Percentiles rank a stretch among this genome's conserved stretches.
These are phyloP conservation scores for Cucumis melo DNA, from an alignment of 306 rosid genomes.

Conservation along the genomic window DNA sequence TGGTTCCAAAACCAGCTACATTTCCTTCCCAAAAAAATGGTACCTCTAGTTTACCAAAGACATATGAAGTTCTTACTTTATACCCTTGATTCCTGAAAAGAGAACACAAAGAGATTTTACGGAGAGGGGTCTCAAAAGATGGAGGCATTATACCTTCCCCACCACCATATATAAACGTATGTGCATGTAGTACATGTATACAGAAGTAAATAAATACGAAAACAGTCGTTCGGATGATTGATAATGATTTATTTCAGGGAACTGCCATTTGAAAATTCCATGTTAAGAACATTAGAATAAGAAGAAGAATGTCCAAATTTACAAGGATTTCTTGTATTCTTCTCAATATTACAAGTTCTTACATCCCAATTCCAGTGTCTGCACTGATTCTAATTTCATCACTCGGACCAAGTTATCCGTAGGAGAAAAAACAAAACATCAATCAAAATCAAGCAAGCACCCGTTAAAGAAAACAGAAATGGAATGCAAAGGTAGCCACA, in stretches of 20 bases:
- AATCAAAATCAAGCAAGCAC: too few species aligned
- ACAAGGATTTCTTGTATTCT: not conserved
- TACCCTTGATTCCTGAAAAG: slow-evolving; percentile 33
- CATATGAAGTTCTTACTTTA: slow-evolving; percentile 20
- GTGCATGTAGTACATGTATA: not conserved
- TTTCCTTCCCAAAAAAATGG: slow-evolving; percentile 15
- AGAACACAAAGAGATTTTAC: not conserved
- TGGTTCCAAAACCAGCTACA: slow-evolving; percentile 12
- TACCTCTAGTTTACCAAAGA: slow-evolving; percentile 24
- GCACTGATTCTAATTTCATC: not conserved
- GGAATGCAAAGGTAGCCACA: not conserved
- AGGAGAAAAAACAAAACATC: too few species aligned
- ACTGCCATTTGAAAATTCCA: not conserved
- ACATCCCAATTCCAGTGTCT: not conserved
- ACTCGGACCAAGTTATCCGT: too few species aligned
- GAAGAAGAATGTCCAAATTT: not conserved
- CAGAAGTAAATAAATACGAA: not conserved
- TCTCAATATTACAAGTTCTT: not conserved
- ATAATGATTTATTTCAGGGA: not conserved
- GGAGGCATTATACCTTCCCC: not conserved
- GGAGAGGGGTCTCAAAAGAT: not conserved
- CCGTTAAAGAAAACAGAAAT: too few species aligned
- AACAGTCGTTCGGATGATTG: not conserved
- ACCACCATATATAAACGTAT: not conserved
- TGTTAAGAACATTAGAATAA: too few species aligned